Percentiles rank a stretch among this genome's conserved stretches.
These are phyloP conservation scores for Pichia deserticola DNA, from an alignment of 805 yeast species.

Conservation along the genomic window DNA sequence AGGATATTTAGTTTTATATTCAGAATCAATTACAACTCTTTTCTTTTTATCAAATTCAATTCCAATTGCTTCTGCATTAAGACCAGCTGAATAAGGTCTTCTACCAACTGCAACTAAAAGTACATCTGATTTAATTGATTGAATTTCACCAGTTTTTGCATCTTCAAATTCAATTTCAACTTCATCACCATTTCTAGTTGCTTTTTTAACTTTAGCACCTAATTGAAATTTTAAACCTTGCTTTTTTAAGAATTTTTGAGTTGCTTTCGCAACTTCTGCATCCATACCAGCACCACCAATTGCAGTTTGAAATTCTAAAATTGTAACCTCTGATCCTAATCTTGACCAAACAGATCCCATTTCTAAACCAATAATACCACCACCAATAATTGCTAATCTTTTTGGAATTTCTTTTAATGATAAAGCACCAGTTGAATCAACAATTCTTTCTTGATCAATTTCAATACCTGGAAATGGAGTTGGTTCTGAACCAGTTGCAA, in stretches of 20 bases:
- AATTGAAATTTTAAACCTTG: constrained; percentile 93
- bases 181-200: constrained; percentile 78
- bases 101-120: constrained; percentile 97
- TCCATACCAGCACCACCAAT: constrained; percentile 99
- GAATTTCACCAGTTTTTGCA: constrained; percentile 77
- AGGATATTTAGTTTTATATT: constrained; percentile 84
- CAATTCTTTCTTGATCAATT: constrained; percentile 95
- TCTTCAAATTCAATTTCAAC: constrained; percentile 87
- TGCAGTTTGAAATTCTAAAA: constrained; percentile 80
- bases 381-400: constrained; percentile 89
- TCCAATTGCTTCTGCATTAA: constrained; percentile 82
- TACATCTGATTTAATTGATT: constrained; percentile 80
- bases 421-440: constrained; percentile 89
- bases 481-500: constrained; percentile 98
- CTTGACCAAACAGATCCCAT: constrained; percentile 98
- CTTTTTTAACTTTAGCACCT: constrained; percentile 85
- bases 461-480: constrained; percentile 98
- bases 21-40: constrained; percentile 87
- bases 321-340: constrained; percentile 91
- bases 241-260: constrained; percentile 84
- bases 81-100: constrained; percentile 91
- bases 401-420: constrained; percentile 86
- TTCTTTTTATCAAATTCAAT: constrained; percentile 89
- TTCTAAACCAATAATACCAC: constrained; percentile 98
- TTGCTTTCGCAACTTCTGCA: constrained; percentile 82